phyloP scores from a whole-genome alignment of 129 eudicot species.

The sunflower (Helianthus annuus) region HanXRQr2.0-SUNRISE NC_035441.2:74823375-74823874 shows the following conservation, averaged over 20 bases:
- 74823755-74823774: too few species aligned
- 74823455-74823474: constrained; percentile 61
- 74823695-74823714: constrained; percentile 42
- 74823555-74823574: constrained; percentile 48
- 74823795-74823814: background rate
- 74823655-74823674: constrained; percentile 57
- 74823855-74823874: background rate
- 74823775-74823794: background rate
- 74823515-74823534: constrained; percentile 69
- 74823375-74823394: too few species aligned
- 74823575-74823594: constrained; percentile 4
- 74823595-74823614: background rate
- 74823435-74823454: constrained; percentile 56
- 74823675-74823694: constrained; percentile 59
- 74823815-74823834: background rate
- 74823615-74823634: background rate
- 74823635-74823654: background rate
- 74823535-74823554: constrained; percentile 91
- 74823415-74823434: constrained; percentile 81
- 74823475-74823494: constrained; percentile 57
- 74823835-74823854: background rate
- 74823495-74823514: constrained; percentile 56
- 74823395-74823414: constrained; percentile 9
- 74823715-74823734: constrained; percentile 10
- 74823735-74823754: background rate